Conservation (phyloP, 257 asterid species). For the Penstemon newberryi region DNA sequence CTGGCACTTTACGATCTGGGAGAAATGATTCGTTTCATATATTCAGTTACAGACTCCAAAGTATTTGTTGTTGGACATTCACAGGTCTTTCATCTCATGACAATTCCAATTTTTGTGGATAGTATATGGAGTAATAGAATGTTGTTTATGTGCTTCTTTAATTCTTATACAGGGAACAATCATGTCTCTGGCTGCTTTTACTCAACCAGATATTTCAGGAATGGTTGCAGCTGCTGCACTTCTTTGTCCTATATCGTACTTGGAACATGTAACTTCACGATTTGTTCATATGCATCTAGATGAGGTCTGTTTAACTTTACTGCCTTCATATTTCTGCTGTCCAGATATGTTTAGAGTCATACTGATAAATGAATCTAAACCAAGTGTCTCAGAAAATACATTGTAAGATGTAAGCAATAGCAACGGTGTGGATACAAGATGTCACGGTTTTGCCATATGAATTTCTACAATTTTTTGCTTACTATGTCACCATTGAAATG, state of each 20-base stretch:
- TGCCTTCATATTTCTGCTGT: slow-evolving; percentile 23
- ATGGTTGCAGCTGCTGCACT: slow-evolving; percentile 96
- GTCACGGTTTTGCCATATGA: background rate
- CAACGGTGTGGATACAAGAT: too few relatives aligned
- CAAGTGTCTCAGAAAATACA: too few relatives aligned
- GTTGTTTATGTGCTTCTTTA: slow-evolving; percentile 25
- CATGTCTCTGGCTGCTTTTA: slow-evolving; percentile 90
- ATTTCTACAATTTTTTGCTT: background rate
- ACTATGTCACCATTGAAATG: background rate
- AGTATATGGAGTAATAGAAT: slow-evolving; percentile 14
- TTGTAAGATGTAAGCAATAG: too few relatives aligned
- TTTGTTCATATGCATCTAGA: slow-evolving; percentile 72
- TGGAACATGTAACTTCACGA: slow-evolving; percentile 71
- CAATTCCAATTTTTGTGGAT: background rate
- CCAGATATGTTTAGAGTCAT: slow-evolving; percentile 18
- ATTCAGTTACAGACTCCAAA: slow-evolving; percentile 62
- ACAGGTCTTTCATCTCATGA: slow-evolving; percentile 59
- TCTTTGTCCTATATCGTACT: slow-evolving; percentile 87
- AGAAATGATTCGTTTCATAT: slow-evolving; percentile 70
- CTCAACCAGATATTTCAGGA: slow-evolving; percentile 74
- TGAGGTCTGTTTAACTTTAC: slow-evolving; percentile 51
- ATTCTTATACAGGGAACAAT: slow-evolving; percentile 75
- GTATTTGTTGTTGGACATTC: slow-evolving; percentile 88
- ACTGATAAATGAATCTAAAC: too few relatives aligned
- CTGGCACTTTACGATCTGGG: slow-evolving; percentile 82